A percentile compares a stretch with the other conserved stretches of the same genome.
These are phyloP conservation scores for Penicillium sp. DNA, from an alignment of 2,329 filamentous ascomycete species.

Conservation along the genomic window DNA sequence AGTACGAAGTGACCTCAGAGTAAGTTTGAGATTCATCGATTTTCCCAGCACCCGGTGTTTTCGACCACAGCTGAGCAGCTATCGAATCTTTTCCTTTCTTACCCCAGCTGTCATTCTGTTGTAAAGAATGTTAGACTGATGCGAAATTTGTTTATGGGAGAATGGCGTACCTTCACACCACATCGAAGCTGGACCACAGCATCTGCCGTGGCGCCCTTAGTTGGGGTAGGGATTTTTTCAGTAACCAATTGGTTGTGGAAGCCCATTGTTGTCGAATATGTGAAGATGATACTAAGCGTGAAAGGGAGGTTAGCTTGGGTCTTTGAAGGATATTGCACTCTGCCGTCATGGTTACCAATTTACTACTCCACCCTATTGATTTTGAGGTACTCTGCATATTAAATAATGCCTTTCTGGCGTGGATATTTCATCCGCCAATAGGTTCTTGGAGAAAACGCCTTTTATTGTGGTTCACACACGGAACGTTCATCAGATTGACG, in stretches of 20 bases:
- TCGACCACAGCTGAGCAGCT: slow-evolving; percentile 66
- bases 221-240: too few species aligned
- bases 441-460: background rate
- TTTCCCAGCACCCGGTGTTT: slow-evolving; percentile 66
- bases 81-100: slow-evolving; percentile 69
- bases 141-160: background rate
- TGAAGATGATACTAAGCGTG: too few species aligned
- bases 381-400: too few species aligned
- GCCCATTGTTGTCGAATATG: too few species aligned
- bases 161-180: slow-evolving; percentile 50
- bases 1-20: slow-evolving; percentile 53
- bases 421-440: background rate
- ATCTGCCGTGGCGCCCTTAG: slow-evolving; percentile 46
- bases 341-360: slow-evolving; percentile 8
- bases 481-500: slow-evolving; percentile 13
- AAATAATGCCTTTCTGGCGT: too few species aligned
- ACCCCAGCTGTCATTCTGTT: slow-evolving; percentile 70
- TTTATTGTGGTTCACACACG: background rate
- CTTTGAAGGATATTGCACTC: background rate
- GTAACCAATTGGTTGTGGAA: too few species aligned
- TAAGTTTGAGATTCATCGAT: slow-evolving; percentile 69
- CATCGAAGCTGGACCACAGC: slow-evolving; percentile 60
- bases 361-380: background rate
- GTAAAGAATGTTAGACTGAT: background rate
- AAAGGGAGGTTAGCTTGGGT: too few species aligned